Conservation (phyloP, 148 eudicot species). For the Tetragonia tetragonoides region DNA sequence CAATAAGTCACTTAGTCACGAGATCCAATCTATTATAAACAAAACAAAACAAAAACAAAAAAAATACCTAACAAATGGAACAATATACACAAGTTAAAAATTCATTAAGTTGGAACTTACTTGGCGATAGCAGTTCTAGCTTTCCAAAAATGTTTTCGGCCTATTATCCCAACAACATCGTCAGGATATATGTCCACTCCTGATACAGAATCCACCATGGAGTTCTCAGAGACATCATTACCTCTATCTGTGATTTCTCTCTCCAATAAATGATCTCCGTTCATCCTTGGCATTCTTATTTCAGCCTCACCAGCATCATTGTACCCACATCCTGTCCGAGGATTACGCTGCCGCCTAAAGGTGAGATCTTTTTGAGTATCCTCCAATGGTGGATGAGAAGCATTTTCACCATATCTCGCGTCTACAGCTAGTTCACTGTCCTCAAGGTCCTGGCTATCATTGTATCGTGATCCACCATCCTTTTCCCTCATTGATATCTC, state of each 20-base stretch:
- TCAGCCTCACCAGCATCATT: slow-evolving; percentile 28
- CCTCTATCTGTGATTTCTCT: slow-evolving; percentile 41
- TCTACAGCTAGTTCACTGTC: slow-evolving; percentile 23
- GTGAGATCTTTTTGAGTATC: slow-evolving; percentile 15
- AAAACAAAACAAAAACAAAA: slow-evolving; percentile 1
- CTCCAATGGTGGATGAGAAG: slow-evolving; percentile 27
- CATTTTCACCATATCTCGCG: slow-evolving; percentile 27
- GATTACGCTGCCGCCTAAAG: slow-evolving; percentile 24
- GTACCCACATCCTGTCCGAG: slow-evolving; percentile 26
- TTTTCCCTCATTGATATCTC: slow-evolving; percentile 26
- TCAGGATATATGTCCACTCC: slow-evolving; percentile 70
- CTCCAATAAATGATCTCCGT: slow-evolving; percentile 26
- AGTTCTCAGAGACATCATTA: slow-evolving; percentile 69
- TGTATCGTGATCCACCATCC: slow-evolving; percentile 21
- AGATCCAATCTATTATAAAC: background rate
- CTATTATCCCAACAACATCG: slow-evolving; percentile 76
- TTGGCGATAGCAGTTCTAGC: slow-evolving; percentile 83
- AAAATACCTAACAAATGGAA: background rate
- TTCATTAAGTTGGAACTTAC: slow-evolving; percentile 43
- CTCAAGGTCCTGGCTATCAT: slow-evolving; percentile 29
- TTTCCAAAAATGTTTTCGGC: slow-evolving; percentile 91
- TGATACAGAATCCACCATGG: slow-evolving; percentile 58
- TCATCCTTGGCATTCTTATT: slow-evolving; percentile 31
- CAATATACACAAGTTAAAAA: background rate
- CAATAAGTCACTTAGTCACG: slow-evolving; percentile 7